Evolutionary conservation across 345 rosid genomes (phyloP), one percentile per base, ranked within the genome.

Genomic region (Brassica nigra): DNA sequence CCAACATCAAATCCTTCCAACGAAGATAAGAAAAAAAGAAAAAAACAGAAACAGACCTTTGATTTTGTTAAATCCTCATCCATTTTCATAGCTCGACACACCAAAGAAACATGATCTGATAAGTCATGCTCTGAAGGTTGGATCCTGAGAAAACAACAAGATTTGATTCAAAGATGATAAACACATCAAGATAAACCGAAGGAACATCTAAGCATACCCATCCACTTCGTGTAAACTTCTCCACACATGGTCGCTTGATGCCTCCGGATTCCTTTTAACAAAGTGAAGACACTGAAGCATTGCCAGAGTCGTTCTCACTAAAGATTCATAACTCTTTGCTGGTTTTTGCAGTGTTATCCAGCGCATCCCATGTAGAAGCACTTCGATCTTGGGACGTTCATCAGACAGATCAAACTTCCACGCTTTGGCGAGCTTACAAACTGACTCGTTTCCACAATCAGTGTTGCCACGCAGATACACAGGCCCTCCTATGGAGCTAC

Each of bases 71-170:
- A 83, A 67, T 83, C 82, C 39, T 73, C 70, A 76, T 91, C 92
- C 69, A 82, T 83, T 80, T 80, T 71, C 70, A 80, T 80, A 66
- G 89, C 90, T 84, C 85, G 82, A 68, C 52, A 68, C 18, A 91
- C 80, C 67, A 91, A 74, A 70, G 68, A 68, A 69, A 86, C 65
- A 71, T 88, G 88, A 75, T 84, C 81, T 39, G 80, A 73, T 70
- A 87, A 84, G 67, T 91, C 94, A 68, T 75, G 23, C 42, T 78
- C 82, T 57, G 87, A 86, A 81, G 91, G 88, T 69, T 81, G 78
- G 62, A 80, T 72, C 61, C 88, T 90, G 66, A 16, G 0, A 2
- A 0, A 71, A 34, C 15, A 71, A 0, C 42, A 65, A 28, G 29
- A 36, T 4, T 1, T 1, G 1, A 15, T 7, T 64, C 57, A 54